Base-by-base conservation (phyloP, 2,329 filamentous ascomycete species). In the Ambrosiella beaveri region DNA sequence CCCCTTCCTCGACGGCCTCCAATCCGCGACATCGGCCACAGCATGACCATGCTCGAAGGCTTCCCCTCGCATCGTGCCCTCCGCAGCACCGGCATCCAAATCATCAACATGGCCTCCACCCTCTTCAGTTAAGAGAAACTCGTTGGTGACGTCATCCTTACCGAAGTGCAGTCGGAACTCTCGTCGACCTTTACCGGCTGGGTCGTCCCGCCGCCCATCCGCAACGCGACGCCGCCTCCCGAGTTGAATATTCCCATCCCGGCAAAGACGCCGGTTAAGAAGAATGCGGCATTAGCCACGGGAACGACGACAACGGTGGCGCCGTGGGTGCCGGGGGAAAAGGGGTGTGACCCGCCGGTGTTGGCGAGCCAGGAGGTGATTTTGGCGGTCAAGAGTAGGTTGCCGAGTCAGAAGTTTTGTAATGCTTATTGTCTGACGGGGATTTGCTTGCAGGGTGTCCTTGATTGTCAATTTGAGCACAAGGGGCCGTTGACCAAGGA, bases 391-490 rank as follows among this genome's bases (percentile, higher is more conserved):
- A 81, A 79, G 69, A 77, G 74, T 64, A 71, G 78, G 59, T 75
- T 74, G 58, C 75, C 75, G 38, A 69, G 68, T 62, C 73, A 75
- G 61, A 82, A 82, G 66, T 68, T 81, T 7, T 83, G 80, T 70
- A 82, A 82, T 65, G 79, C 79, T 54, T 77, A 80, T 64, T 82
- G 79, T 64, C 71, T 83, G 37, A 72, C 77, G 15, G 78, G 78
- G 0, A 75, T 75, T 0, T 83, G 80, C 63, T 65, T 70, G 53
- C 81, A 80, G 63, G 72, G 72, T 8, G 70, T 73, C n/a, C 4
- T 15, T 2, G 68, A 71, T 4, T 83, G 80, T 67, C 70, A 68
- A 54, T 83, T 81, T 63, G 75, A 77, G 59, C 80, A 83, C 65
- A 69, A 74, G 51, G 76, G 80, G 64, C 74, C 71, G 62, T 73